Evolutionary conservation across 441 rosid genomes (phyloP), one percentile per base, ranked within the genome.

Genomic region (Populus hybrid): DNA sequence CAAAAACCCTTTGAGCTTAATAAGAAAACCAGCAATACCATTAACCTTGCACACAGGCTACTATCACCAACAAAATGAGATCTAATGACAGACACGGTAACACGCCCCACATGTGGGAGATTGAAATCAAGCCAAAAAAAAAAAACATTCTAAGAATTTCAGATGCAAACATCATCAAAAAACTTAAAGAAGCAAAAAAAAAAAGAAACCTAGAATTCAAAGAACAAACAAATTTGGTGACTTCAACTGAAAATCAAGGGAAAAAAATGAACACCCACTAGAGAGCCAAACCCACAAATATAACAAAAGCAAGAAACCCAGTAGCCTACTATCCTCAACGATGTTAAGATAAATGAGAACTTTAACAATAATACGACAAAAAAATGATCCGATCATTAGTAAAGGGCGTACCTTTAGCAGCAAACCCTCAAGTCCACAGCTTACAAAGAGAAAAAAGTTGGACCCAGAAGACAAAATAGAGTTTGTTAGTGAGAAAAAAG

Each of bases 371-470:
- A 68, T 16, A 30, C 2, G 73, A 64, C 11, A 64, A 32, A 35
- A 23, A 70, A 59, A 63, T 50, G 61, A 73, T 18, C 36, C 70
- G 77, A 74, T 12, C 66, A 63, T 21, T 18, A 12, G 26, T 16
- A 32, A 10, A 67, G 34, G 71, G 24, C 79, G 75, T 38, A 87
- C 88, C 87, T 84, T 64, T 72, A 74, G 75, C 74, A 38, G 72
- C 59, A 4, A 46, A 46, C 53, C 53, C 23, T 32, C 34, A 64
- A 77, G 69, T 7, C 18, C 57, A 36, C 65, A 70, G 75, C 63
- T 26, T 6, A 14, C 23, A 77, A n/a, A 69, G 10, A 69, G 35
- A 38, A 10, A 26, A 42, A 46, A 46, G 21, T 16, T 36, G 21
- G n/a, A 36, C 36, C 70, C 69, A 70, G 71, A 16, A 23, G 28